Percentiles rank a stretch among this genome's conserved stretches.
These are phyloP conservation scores for Calamus simplicifolius DNA, from an alignment of 176 grass and related monocot genomes.

Conservation along the genomic window DNA sequence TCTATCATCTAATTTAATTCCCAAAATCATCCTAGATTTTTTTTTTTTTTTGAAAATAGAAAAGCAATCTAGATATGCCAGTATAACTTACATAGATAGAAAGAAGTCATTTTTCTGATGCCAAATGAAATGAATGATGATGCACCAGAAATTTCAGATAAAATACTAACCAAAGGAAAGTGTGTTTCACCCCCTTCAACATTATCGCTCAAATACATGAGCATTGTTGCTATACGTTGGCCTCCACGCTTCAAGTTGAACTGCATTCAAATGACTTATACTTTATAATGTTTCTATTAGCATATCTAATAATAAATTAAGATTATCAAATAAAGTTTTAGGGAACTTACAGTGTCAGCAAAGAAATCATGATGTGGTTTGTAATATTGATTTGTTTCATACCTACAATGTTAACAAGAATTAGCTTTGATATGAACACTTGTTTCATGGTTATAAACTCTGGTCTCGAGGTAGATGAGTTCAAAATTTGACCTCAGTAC, in stretches of 20 bases:
- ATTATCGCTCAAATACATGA: constrained; percentile 94
- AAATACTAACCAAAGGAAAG: constrained; percentile 60
- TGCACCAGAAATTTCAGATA: background rate
- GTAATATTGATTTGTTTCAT: constrained; percentile 73
- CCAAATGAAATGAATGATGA: too few species aligned
- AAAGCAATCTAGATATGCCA: too few species aligned
- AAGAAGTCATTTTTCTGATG: too few species aligned
- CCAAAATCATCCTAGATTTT: too few species aligned
- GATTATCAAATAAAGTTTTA: background rate
- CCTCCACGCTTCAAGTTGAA: constrained; percentile 76
- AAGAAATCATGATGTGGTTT: constrained; percentile 90
- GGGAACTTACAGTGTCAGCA: constrained; percentile 74
- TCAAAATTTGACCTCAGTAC: constrained; percentile 47
- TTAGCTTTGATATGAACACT: constrained; percentile 6
- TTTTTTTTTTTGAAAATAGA: too few species aligned
- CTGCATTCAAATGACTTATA: constrained; percentile 33
- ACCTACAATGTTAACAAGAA: constrained; percentile 38
- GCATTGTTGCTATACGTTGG: constrained; percentile 86
- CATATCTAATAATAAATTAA: background rate
- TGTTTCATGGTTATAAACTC: constrained; percentile 17
- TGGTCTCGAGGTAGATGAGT: constrained; percentile 7
- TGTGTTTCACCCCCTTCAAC: constrained; percentile 96
- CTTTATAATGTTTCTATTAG: constrained; percentile 2
- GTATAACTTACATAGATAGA: too few species aligned
- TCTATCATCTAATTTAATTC: too few species aligned